These are phyloP conservation scores for Metschnikowia borealis DNA, from an alignment of 805 yeast genomes.

Conservation along the genomic window DNA sequence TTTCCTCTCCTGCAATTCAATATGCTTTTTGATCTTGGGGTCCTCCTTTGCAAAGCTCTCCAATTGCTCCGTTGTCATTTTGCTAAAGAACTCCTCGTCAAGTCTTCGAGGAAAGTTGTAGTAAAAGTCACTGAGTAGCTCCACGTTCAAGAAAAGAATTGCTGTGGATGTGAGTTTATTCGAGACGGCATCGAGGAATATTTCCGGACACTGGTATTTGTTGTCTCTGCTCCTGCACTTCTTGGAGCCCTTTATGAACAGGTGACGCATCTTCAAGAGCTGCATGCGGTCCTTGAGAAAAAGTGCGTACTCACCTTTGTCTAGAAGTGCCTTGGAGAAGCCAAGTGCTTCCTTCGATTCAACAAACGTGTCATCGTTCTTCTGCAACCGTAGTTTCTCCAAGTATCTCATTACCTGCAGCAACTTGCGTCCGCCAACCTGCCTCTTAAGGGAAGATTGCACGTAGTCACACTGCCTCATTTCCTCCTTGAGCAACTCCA, in stretches of 20 bases:
- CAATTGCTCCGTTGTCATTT: slow-evolving; percentile 68
- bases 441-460: slow-evolving; percentile 53
- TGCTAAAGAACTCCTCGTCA: slow-evolving; percentile 65
- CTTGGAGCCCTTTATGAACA: slow-evolving; percentile 64
- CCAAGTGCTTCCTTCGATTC: slow-evolving; percentile 72
- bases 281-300: slow-evolving; percentile 72
- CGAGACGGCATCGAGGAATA: slow-evolving; percentile 86
- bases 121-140: slow-evolving; percentile 87
- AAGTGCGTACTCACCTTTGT: slow-evolving; percentile 78
- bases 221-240: slow-evolving; percentile 75
- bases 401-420: slow-evolving; percentile 77
- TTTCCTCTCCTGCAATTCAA: slow-evolving; percentile 90
- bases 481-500: slow-evolving; percentile 74
- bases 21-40: slow-evolving; percentile 83
- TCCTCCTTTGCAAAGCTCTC: slow-evolving; percentile 93
- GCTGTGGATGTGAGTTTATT: slow-evolving; percentile 92
- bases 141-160: slow-evolving; percentile 88
- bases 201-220: slow-evolving; percentile 90
- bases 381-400: slow-evolving; percentile 43
- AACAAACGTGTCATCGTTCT: slow-evolving; percentile 27
- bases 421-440: slow-evolving; percentile 81
- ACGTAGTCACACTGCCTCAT: slow-evolving; percentile 73
- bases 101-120: slow-evolving; percentile 94
- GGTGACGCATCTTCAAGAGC: slow-evolving; percentile 67
- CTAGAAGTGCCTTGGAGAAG: slow-evolving; percentile 70